These are phyloP conservation scores for Cornus kousa DNA, from an alignment of 148 eudicot genomes.

Conservation along the genomic window DNA sequence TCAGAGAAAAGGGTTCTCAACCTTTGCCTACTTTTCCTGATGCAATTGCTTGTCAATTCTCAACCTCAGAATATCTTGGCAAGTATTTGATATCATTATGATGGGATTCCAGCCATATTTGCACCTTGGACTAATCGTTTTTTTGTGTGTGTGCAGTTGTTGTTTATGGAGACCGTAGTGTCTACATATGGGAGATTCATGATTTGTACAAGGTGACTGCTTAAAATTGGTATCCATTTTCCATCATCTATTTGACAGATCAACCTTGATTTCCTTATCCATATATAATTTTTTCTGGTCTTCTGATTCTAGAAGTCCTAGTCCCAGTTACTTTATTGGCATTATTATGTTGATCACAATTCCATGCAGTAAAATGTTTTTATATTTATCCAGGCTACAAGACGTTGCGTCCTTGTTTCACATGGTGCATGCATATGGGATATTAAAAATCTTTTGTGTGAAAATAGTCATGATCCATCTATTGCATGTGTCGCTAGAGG, in stretches of 20 bases:
- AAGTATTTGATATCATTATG: constrained; percentile 21
- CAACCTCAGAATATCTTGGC: constrained; percentile 50
- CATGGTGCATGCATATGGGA: constrained; percentile 59
- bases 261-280: neutral
- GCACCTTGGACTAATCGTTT: neutral
- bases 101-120: neutral
- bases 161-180: constrained; percentile 51
- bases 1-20: constrained; percentile 15
- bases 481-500: constrained; percentile 54
- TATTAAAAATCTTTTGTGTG: constrained; percentile 48
- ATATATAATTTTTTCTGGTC: neutral
- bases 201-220: constrained; percentile 45
- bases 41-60: constrained; percentile 66
- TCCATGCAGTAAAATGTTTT: neutral
- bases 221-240: neutral
- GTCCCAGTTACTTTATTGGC: neutral
- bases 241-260: neutral
- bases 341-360: too few relatives aligned
- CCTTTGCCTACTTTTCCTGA: constrained; percentile 31
- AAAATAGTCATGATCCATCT: constrained; percentile 50
- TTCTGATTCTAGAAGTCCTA: neutral
- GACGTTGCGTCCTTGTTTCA: constrained; percentile 53
- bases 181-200: constrained; percentile 53
- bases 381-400: constrained; percentile 45
- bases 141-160: constrained; percentile 34